Evolutionary conservation across 257 asterid genomes (phyloP).

Genomic region (Fraxinus pennsylvanica): DNA sequence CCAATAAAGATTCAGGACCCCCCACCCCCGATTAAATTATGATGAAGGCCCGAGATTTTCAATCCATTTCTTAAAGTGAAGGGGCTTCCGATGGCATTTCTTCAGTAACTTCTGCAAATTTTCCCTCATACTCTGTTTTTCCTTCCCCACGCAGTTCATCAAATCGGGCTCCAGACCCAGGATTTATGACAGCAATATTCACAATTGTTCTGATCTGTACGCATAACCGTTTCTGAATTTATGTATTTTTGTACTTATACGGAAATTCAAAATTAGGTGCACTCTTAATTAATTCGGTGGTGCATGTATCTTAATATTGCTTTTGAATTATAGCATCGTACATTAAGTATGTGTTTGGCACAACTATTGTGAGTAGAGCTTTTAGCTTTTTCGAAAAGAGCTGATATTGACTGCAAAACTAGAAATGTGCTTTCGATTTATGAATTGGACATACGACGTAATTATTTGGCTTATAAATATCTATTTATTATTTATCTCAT

Average conservation of each 20-base stretch:
- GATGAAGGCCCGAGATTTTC: too few species aligned
- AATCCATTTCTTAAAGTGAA: too few species aligned
- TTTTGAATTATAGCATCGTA: too few species aligned
- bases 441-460: neutral
- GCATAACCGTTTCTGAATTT: neutral
- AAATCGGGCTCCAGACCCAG: neutral
- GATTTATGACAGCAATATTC: neutral
- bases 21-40: too few species aligned
- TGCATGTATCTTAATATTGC: too few species aligned
- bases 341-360: too few species aligned
- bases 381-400: too few species aligned
- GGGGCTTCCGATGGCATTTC: too few species aligned
- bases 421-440: neutral
- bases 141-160: neutral
- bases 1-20: too few species aligned
- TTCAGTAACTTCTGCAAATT: too few species aligned
- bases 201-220: neutral
- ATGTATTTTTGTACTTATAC: neutral
- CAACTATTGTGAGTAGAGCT: neutral
- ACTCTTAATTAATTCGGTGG: neutral
- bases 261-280: neutral
- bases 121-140: too few species aligned
- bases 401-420: neutral
- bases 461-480: neutral
- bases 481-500: too few species aligned